Evolutionary conservation across 257 asterid genomes (phyloP), one percentile per base, ranked within the genome.

Genomic region (Nicotiana noctiflora): DNA sequence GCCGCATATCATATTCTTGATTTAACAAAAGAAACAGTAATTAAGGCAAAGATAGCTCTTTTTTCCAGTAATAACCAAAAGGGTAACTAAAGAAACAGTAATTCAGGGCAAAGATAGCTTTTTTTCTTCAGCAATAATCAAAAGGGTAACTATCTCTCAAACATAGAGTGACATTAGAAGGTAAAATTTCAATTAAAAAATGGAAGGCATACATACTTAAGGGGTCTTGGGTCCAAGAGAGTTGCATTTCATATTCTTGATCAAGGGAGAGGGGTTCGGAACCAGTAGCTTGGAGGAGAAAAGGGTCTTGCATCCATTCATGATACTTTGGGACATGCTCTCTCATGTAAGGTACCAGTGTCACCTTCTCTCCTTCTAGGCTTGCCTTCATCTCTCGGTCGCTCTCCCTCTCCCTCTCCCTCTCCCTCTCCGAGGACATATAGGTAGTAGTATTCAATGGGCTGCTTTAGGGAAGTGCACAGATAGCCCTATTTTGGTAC

Each of bases 241-340:
- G 80, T 81, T 92, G 99, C 99, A 95, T 92, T 23, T 93, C 89
- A 57, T 92, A 95, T 83, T 95, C 99, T 79, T 93, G 90, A 11
- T 88, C 86, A 7, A 93, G 93, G 21, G 94, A 88, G 40, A 95
- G 95, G 1, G 97, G 98, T 86, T 95, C 99, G 6, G 99, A 95
- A 4, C 92, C 99, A 6, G 99, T 95, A 64, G 99, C 97, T 84
- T 90, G 91, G 17, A 95, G 98, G 66, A 92, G 94, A 67, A 91
- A 83, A 32, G 91, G 92, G 83, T 95, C 93, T 81, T 92, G 99
- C 99, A 95, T 95, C 98, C 99, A 95, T 10, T 64, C 83, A 85
- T 95, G 98, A 89, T 95, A 95, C 88, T 83, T 88, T 4, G 86
- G 92, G 32, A 95, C 98, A 79, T 95, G 98, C 52, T 93, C 97